A percentile compares a stretch with the other conserved stretches of the same genome.
Conservation (phyloP, 371 early-diverging fungal species). For the Actinomortierella wolfii region DNA sequence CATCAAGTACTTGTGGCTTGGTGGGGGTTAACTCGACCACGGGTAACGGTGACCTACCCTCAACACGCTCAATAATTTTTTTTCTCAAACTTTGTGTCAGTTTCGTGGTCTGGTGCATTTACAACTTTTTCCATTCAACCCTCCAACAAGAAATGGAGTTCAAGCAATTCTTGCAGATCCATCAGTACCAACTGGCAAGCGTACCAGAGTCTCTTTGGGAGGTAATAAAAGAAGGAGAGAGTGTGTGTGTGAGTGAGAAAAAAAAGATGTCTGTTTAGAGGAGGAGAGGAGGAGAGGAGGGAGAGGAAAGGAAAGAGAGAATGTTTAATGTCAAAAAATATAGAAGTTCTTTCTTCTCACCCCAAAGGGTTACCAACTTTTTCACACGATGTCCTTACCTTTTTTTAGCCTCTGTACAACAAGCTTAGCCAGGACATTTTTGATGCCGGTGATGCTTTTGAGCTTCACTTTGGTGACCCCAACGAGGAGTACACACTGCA, state of each 20-base stretch:
- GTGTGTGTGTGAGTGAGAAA: background rate
- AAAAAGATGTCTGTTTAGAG: background rate
- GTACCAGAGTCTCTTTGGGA: constrained; percentile 66
- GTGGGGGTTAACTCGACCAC: too few relatives aligned
- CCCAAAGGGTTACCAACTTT: too few relatives aligned
- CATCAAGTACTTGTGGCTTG: too few relatives aligned
- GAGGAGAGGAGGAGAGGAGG: too few relatives aligned
- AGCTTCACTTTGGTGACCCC: constrained; percentile 64
- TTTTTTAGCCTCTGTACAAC: constrained; percentile 56
- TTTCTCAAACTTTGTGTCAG: background rate
- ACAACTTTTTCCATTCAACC: background rate
- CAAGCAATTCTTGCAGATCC: constrained; percentile 59
- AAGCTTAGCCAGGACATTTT: constrained; percentile 66
- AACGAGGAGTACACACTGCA: constrained; percentile 61
- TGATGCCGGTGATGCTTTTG: constrained; percentile 59
- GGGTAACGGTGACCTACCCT: too few relatives aligned
- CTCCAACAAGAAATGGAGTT: constrained; percentile 46
- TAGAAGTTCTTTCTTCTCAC: background rate
- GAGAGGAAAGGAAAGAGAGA: too few relatives aligned
- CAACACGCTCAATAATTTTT: too few relatives aligned
- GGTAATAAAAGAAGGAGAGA: constrained; percentile 49
- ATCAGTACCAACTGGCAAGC: constrained; percentile 61
- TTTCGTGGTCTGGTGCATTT: constrained; percentile 1
- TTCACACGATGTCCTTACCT: too few relatives aligned
- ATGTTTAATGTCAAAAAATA: too few relatives aligned